phyloP scores from a whole-genome alignment of 2,329 filamentous ascomycete genomes.

The Orbilia javanica region DNA sequence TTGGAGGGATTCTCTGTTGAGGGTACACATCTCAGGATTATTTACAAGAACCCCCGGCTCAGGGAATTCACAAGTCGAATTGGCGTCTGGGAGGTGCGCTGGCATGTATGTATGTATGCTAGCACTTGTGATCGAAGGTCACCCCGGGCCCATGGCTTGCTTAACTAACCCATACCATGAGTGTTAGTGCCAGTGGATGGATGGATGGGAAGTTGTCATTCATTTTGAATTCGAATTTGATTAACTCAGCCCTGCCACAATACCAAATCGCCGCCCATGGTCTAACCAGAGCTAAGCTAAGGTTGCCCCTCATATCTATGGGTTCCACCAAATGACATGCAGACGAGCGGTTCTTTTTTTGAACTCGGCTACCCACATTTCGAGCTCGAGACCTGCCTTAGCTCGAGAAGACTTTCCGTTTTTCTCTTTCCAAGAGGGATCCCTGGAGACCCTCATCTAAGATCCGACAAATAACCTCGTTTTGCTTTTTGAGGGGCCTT shows the following conservation, averaged over 20 bases:
- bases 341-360: conserved; percentile 8
- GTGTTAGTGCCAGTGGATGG: neutral
- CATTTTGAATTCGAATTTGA: conserved; percentile 34
- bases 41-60: neutral
- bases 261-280: conserved; percentile 1
- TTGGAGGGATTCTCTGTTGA: neutral
- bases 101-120: neutral
- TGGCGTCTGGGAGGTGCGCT: conserved; percentile 37
- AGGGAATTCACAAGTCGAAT: neutral
- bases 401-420: conserved; percentile 56
- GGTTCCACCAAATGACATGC: conserved; percentile 15
- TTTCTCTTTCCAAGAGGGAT: conserved; percentile 8
- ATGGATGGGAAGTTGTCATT: conserved; percentile 17
- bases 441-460: conserved; percentile 14
- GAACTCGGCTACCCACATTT: conserved; percentile 43
- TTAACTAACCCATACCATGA: neutral
- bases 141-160: conserved; percentile 13
- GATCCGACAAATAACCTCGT: conserved; percentile 20
- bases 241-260: conserved; percentile 57
- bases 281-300: too few relatives aligned
- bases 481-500: conserved; percentile 43
- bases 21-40: neutral
- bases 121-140: conserved; percentile 23
- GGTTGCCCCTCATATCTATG: neutral
- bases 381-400: conserved; percentile 42